Evolutionary conservation across 2,329 filamentous ascomycete species (phyloP).

Genomic region (Coniochaeta prunicola): DNA sequence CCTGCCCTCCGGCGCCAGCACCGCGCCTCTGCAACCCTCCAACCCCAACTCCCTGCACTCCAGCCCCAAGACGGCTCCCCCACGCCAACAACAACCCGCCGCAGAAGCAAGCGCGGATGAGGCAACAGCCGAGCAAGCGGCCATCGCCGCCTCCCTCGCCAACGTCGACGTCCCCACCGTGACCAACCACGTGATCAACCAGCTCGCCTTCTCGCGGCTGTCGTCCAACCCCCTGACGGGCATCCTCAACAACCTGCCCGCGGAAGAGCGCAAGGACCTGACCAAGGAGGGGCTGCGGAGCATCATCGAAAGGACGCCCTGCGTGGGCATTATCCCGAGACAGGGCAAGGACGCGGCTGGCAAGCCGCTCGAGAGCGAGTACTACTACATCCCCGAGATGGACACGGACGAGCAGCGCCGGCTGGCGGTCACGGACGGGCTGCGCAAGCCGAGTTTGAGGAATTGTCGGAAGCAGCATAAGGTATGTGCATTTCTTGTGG

Average conservation of each 20-base stretch:
- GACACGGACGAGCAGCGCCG: constrained; percentile 74
- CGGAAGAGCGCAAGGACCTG: constrained; percentile 52
- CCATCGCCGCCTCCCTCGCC: constrained; percentile 20
- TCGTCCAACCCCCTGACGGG: constrained; percentile 86
- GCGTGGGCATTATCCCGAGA: constrained; percentile 80
- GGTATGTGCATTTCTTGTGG: too few relatives aligned
- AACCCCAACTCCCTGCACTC: constrained; percentile 3
- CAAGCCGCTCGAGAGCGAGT: constrained; percentile 89
- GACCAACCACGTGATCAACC: constrained; percentile 86
- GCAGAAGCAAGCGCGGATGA: constrained; percentile 21
- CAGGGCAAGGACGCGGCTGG: constrained; percentile 95
- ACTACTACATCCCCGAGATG: constrained; percentile 88
- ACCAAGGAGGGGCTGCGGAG: constrained; percentile 57
- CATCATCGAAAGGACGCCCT: constrained; percentile 66
- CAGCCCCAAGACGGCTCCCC: constrained; percentile 3
- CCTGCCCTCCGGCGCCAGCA: not conserved
- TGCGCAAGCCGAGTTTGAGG: constrained; percentile 82
- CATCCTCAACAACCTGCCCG: constrained; percentile 79
- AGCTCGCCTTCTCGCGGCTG: constrained; percentile 88
- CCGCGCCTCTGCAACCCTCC: not conserved
- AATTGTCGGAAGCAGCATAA: constrained; percentile 95
- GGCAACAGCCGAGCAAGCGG: constrained; percentile 14
- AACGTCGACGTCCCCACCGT: constrained; percentile 39
- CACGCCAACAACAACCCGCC: constrained; percentile 6
- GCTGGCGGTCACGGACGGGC: constrained; percentile 74